Conservation (phyloP, 768 basidiomycete species). For the Jaapia argillacea region DNA sequence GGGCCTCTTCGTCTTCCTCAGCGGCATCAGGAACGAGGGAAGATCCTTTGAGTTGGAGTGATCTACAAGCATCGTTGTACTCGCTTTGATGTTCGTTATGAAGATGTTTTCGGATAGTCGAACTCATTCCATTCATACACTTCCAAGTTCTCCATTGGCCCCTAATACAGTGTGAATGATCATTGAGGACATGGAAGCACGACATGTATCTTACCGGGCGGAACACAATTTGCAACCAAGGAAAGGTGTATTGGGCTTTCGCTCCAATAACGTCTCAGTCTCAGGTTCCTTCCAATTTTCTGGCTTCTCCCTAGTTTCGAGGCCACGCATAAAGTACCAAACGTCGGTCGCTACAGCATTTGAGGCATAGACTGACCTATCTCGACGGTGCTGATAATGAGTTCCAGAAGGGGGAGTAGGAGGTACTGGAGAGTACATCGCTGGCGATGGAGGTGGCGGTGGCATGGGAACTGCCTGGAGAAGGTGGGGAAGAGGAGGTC, state of each 20-base stretch:
- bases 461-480: too few relatives aligned
- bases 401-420: neutral
- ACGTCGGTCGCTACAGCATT: neutral
- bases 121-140: neutral
- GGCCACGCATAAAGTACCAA: neutral
- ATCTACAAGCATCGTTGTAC: neutral
- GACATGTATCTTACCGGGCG: neutral
- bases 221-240: neutral
- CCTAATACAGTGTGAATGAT: neutral
- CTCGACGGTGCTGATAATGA: too few relatives aligned
- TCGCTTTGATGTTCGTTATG: neutral
- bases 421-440: neutral
- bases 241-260: neutral
- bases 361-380: neutral
- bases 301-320: neutral
- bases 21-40: neutral
- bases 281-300: neutral
- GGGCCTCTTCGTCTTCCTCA: neutral
- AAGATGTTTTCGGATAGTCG: neutral
- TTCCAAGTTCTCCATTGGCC: neutral
- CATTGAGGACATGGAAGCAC: neutral
- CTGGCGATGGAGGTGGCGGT: too few relatives aligned
- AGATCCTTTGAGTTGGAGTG: neutral
- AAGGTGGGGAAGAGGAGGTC: too few relatives aligned
- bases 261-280: neutral